These are phyloP conservation scores for Phanerochaete carnosa DNA, from an alignment of 768 basidiomycete genomes.

Conservation along the genomic window DNA sequence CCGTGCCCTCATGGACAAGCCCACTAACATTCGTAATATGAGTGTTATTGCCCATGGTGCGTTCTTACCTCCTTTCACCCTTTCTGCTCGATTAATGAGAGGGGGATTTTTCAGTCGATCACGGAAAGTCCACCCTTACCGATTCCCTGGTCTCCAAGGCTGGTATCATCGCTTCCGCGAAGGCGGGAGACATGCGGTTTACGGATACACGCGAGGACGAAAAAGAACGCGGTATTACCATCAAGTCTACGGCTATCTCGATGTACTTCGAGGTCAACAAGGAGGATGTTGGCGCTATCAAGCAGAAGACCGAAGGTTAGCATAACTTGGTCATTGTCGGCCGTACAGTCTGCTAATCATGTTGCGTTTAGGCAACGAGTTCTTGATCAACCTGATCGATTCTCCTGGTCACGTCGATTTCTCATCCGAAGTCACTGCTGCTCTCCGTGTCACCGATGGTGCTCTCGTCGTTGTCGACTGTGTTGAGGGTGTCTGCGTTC, in stretches of 20 bases:
- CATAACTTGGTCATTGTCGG: conserved; percentile 1
- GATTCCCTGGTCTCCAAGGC: conserved; percentile 99
- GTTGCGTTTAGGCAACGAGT: conserved; percentile 67
- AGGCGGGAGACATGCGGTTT: conserved; percentile 96
- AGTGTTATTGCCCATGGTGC: conserved; percentile 89
- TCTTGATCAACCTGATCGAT: conserved; percentile 99
- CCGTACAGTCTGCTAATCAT: conserved; percentile 10
- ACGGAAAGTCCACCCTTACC: conserved; percentile 99
- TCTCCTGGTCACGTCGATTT: conserved; percentile 99
- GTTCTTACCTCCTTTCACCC: conserved; percentile 23
- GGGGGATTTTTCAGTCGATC: conserved; percentile 69
- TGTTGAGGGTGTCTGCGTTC: conserved; percentile 99
- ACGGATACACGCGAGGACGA: conserved; percentile 98
- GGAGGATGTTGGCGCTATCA: conserved; percentile 81
- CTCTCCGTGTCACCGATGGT: conserved; percentile 99
- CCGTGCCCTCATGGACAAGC: conserved; percentile 81
- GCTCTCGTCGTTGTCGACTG: conserved; percentile 99
- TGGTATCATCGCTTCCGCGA: conserved; percentile 93
- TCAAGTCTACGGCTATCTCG: conserved; percentile 99
- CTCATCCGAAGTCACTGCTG: conserved; percentile 99
- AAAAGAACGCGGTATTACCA: conserved; percentile 99
- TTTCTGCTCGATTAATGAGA: not conserved
- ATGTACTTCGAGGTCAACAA: conserved; percentile 98
- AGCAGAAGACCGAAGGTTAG: conserved; percentile 91
- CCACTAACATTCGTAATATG: conserved; percentile 95